Percentiles rank a stretch among this genome's conserved stretches.
phyloP scores from a whole-genome alignment of 768 basidiomycete genomes.

The Suillus alpinus region DNA sequence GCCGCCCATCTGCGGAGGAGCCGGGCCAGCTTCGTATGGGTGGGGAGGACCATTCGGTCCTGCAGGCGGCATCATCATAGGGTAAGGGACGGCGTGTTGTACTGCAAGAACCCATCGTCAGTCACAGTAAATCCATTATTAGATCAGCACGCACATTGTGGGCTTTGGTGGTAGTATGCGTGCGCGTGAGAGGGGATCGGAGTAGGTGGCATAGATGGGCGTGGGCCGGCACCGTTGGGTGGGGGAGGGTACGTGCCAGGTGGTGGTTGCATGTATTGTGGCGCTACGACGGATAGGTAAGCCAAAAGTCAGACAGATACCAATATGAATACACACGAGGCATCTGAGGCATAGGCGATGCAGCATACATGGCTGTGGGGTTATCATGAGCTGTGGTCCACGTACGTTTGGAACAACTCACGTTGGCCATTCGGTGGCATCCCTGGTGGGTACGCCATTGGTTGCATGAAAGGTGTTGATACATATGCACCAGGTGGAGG shows the following conservation, averaged over 20 bases:
- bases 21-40: slow-evolving; percentile 68
- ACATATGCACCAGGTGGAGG: slow-evolving; percentile 80
- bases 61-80: slow-evolving; percentile 85
- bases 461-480: slow-evolving; percentile 79
- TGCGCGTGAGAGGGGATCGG: slow-evolving; percentile 86
- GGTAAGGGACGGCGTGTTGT: slow-evolving; percentile 82
- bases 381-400: slow-evolving; percentile 8
- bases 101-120: slow-evolving; percentile 42
- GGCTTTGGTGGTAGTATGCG: slow-evolving; percentile 87
- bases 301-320: background rate
- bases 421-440: slow-evolving; percentile 75
- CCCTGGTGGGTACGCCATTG: slow-evolving; percentile 76
- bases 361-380: slow-evolving; percentile 69
- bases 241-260: slow-evolving; percentile 76
- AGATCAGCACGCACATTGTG: slow-evolving; percentile 60
- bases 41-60: slow-evolving; percentile 63
- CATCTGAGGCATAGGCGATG: slow-evolving; percentile 84
- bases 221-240: slow-evolving; percentile 73
- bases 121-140: slow-evolving; percentile 26
- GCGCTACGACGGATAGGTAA: slow-evolving; percentile 38
- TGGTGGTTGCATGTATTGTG: slow-evolving; percentile 78
- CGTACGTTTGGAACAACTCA: slow-evolving; percentile 8
- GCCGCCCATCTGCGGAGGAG: slow-evolving; percentile 76
- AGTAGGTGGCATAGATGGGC: slow-evolving; percentile 90
- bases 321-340: slow-evolving; percentile 57